Evolutionary conservation across 2,329 filamentous ascomycete species (phyloP).

Genomic region (Fusarium coicis): DNA sequence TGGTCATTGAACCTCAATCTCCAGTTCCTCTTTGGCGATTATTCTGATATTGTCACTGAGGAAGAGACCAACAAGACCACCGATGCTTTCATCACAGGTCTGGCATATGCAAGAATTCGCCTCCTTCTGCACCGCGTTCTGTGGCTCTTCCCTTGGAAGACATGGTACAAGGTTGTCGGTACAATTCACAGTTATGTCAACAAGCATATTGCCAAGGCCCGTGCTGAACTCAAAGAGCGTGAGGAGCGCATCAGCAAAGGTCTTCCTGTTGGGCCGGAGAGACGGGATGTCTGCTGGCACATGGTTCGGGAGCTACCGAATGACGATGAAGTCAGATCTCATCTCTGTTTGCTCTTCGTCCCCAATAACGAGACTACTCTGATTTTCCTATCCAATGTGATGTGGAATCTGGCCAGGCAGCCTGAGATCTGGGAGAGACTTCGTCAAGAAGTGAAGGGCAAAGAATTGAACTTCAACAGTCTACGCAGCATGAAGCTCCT

Average conservation of each 20-base stretch:
- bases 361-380: slow-evolving; percentile 1
- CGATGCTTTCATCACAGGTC: not conserved
- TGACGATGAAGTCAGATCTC: slow-evolving; percentile 3
- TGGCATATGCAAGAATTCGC: not conserved
- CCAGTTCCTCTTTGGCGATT: not conserved
- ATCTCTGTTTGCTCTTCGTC: slow-evolving; percentile 6
- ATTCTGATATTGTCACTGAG: not conserved
- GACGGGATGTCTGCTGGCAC: slow-evolving; percentile 7
- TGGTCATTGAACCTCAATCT: not conserved
- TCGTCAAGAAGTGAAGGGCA: not conserved
- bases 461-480: not conserved
- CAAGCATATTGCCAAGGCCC: slow-evolving; percentile 3
- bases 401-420: slow-evolving; percentile 1
- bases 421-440: slow-evolving; percentile 4
- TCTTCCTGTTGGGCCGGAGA: slow-evolving; percentile 1
- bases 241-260: slow-evolving; percentile 1
- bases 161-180: slow-evolving; percentile 1
- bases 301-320: slow-evolving; percentile 1
- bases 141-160: slow-evolving; percentile 9
- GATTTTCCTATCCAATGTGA: not conserved
- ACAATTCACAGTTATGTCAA: slow-evolving; percentile 12
- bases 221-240: slow-evolving; percentile 6
- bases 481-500: not conserved
- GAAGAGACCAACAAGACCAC: not conserved
- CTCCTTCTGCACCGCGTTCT: not conserved